Conservation (phyloP, 1,284 basidiomycete genomes). For the Fomitiporia mediterranea region DNA sequence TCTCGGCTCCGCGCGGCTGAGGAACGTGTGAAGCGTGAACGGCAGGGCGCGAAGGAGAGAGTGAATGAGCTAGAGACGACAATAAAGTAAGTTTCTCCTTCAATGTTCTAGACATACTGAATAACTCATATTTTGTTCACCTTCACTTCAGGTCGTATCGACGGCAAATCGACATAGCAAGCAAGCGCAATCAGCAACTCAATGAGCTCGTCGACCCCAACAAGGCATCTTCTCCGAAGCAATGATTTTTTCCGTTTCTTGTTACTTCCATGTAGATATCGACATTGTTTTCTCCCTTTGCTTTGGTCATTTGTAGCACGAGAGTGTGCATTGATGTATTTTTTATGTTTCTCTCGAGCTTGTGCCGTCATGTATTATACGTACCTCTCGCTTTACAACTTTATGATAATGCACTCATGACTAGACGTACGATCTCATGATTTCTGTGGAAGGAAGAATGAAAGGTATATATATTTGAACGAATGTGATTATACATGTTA, state of each 20-base stretch:
- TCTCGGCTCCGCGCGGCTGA: slow-evolving; percentile 77
- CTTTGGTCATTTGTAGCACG: slow-evolving; percentile 11
- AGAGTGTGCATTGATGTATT: background rate
- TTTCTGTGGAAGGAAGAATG: background rate
- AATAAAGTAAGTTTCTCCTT: slow-evolving; percentile 49
- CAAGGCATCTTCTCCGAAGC: slow-evolving; percentile 28
- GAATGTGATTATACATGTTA: background rate
- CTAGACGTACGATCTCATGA: background rate
- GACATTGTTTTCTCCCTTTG: background rate
- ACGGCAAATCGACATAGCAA: slow-evolving; percentile 64
- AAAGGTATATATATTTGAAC: background rate
- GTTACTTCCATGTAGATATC: background rate
- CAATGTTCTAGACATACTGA: background rate
- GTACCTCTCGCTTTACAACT: background rate
- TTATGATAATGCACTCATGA: slow-evolving; percentile 1
- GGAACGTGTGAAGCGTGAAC: slow-evolving; percentile 92
- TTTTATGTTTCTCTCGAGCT: background rate
- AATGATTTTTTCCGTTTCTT: background rate
- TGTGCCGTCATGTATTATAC: slow-evolving; percentile 7
- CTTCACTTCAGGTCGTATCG: slow-evolving; percentile 50
- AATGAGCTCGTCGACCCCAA: slow-evolving; percentile 57
- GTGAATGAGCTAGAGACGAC: slow-evolving; percentile 63
- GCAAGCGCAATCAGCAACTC: slow-evolving; percentile 62
- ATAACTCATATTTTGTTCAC: slow-evolving; percentile 8
- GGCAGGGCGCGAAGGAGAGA: slow-evolving; percentile 91